Evolutionary conservation across 2,329 filamentous ascomycete species (phyloP), one percentile per base, ranked within the genome.

Genomic region (Fusarium tupiense): DNA sequence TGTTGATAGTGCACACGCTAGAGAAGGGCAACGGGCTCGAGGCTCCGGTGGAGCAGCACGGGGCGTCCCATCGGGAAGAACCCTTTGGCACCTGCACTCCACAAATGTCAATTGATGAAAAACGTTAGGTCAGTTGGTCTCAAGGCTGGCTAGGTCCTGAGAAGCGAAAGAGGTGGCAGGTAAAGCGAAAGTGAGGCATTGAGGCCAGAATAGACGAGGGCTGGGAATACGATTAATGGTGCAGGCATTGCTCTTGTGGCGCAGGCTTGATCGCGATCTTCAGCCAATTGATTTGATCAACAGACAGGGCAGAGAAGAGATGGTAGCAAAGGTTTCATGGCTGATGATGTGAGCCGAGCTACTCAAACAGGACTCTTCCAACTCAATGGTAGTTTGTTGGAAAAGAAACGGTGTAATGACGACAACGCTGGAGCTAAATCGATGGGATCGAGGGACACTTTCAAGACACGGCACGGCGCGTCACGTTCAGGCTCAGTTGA

Each of bases 21-120:
- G 41, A 76, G 59, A 74, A 43, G 54, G 41, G 35, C 58, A 72
- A 73, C 57, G 50, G 62, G 63, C 65, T 75, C 56, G n/a, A 76
- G 61, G 66, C 65, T 72, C 57, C 24, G 35, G 76, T 74, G 76
- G 77, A 73, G 67, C 52, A 65, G 33, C 67, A 69, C 71, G 74
- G 74, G 67, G 76, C 70, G 70, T 77, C 72, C 77, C 76, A 77
- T 76, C 76, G 77, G 77, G 76, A 77, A 61, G 74, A 79, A 71
- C 76, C 77, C 75, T 79, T 71, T 68, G 66, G 61, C 73, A 60
- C 54, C 61, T 73, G 66, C 47, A 73, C 76, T 76, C 76, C 76
- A 78, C 75, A 76, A 63, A 62, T 75, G 67, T 65, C 74, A 77
- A 58, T 66, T 53, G 53, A 72, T 53, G 53, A 71, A 56, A 63